These are phyloP conservation scores for Cryptococcus amylolentus DNA, from an alignment of 1,284 basidiomycete genomes.

Conservation along the genomic window DNA sequence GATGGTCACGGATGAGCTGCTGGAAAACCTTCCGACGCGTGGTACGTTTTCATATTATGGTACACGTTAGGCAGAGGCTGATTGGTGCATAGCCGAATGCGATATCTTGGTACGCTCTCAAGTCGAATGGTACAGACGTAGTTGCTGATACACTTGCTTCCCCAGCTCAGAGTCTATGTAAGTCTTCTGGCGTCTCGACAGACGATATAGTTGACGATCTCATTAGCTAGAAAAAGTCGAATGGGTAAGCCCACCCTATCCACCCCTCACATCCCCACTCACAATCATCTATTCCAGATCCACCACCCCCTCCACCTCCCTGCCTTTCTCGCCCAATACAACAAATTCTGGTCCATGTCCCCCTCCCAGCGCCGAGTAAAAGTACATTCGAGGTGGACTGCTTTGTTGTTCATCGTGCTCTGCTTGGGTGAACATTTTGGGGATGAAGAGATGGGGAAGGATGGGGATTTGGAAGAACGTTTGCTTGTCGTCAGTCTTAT, in stretches of 20 bases:
- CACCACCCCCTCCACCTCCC: constrained; percentile 20
- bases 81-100: background rate
- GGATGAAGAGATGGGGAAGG: constrained; percentile 11
- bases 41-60: background rate
- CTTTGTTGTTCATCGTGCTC: constrained; percentile 15
- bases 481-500: constrained; percentile 7
- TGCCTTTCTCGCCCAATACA: constrained; percentile 18
- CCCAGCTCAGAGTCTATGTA: constrained; percentile 15
- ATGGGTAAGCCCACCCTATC: constrained; percentile 11
- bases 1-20: constrained; percentile 15
- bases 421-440: constrained; percentile 17
- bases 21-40: constrained; percentile 8
- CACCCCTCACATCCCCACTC: background rate
- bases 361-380: constrained; percentile 3
- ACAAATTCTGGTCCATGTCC: constrained; percentile 14
- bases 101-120: background rate
- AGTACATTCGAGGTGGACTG: constrained; percentile 18
- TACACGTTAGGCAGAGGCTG: background rate
- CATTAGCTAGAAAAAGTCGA: constrained; percentile 17
- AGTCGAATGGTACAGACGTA: background rate
- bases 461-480: constrained; percentile 5
- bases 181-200: background rate
- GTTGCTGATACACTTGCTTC: background rate
- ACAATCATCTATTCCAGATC: constrained; percentile 3
- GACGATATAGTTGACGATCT: background rate